A percentile compares a stretch with the other conserved stretches of the same genome.
phyloP scores from a whole-genome alignment of 1,139 yeast genomes.

The Suhomyces yuchorum region DNA sequence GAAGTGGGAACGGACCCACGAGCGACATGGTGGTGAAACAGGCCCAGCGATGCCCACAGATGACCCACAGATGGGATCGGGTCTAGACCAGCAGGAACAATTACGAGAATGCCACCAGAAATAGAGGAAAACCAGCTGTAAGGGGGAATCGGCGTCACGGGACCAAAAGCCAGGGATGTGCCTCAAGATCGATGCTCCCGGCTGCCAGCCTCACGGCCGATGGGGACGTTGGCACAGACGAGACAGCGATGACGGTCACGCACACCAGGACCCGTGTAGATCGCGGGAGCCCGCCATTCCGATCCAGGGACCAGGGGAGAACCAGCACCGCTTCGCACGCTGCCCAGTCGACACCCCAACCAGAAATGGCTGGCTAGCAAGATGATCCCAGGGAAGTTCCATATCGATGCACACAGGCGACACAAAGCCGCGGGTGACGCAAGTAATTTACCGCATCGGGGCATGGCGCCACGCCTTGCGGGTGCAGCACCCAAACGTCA shows the following conservation, averaged over 20 bases:
- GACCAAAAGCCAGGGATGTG: neutral
- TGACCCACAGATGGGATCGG: no score
- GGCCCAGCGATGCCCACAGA: no score
- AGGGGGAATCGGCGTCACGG: no score
- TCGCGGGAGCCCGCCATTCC: neutral
- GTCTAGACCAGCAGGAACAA: no score
- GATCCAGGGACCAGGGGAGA: conserved; percentile 3
- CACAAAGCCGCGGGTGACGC: neutral
- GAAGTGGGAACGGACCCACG: neutral
- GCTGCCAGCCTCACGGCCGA: neutral
- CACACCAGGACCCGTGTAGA: neutral
- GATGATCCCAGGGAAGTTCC: neutral
- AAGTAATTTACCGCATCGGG: conserved; percentile 2
- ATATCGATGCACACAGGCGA: neutral
- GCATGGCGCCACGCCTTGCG: neutral
- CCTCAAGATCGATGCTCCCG: neutral
- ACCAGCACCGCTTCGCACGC: conserved; percentile 1
- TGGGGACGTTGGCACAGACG: neutral
- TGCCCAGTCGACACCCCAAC: conserved; percentile 5
- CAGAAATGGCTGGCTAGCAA: conserved; percentile 4
- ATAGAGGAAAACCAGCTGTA: no score
- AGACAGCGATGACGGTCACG: neutral
- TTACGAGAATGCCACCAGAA: no score
- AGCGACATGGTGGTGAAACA: neutral
- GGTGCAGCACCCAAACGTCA: neutral